These are phyloP conservation scores for Onygenales sp. DNA, from an alignment of 2,329 filamentous ascomycete species.

Conservation along the genomic window DNA sequence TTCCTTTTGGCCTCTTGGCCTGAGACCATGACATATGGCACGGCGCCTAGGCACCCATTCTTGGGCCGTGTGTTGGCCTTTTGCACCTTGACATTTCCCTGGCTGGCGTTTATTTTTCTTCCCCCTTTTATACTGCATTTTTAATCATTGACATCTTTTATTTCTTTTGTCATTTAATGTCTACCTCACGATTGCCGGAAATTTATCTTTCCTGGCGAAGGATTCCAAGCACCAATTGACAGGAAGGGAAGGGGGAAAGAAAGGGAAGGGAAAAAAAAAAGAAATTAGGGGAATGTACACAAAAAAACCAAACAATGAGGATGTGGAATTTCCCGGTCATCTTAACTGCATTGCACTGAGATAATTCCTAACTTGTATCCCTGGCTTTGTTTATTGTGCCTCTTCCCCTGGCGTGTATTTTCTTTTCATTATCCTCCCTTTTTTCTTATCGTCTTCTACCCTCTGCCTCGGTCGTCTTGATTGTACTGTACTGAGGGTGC, in stretches of 20 bases:
- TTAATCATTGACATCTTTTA: slow-evolving; percentile 7
- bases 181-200: background rate
- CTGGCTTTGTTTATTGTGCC: slow-evolving; percentile 7
- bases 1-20: slow-evolving; percentile 4
- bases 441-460: background rate
- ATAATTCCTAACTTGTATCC: background rate
- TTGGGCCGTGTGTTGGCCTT: slow-evolving; percentile 5
- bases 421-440: background rate
- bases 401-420: slow-evolving; percentile 20
- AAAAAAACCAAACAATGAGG: slow-evolving; percentile 13
- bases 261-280: background rate
- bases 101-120: background rate
- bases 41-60: background rate
- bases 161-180: slow-evolving; percentile 7
- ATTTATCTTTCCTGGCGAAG: background rate
- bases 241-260: background rate
- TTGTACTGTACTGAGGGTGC: slow-evolving; percentile 10
- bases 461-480: slow-evolving; percentile 12
- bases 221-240: background rate
- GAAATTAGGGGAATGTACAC: slow-evolving; percentile 15
- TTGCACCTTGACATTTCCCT: slow-evolving; percentile 1
- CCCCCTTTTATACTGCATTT: slow-evolving; percentile 2
- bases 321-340: slow-evolving; percentile 19
- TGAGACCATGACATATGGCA: background rate
- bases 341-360: slow-evolving; percentile 28